Evolutionary conservation across 2,329 filamentous ascomycete species (phyloP), one percentile per base, ranked within the genome.

Genomic region (Sporothrix dimorphospora): DNA sequence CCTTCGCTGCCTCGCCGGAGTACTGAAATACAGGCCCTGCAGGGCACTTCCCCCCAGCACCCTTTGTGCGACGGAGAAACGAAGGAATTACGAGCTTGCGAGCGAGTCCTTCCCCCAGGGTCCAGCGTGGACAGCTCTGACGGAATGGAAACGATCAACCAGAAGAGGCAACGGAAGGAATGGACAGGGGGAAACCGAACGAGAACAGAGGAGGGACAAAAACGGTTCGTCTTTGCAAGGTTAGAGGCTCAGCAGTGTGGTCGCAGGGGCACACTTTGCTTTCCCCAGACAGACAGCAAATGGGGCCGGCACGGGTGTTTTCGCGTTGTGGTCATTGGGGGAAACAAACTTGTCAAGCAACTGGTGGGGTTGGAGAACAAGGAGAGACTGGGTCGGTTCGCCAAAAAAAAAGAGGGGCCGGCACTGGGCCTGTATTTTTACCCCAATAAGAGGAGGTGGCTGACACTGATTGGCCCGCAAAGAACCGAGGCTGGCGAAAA

Each of bases 401-500:
- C 19, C 11, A 57, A 34, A 57, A 57, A 34, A 57, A 57, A 57
- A 57, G 53, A 57, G 53, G 53, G 53, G 53, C 53, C 53, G 53
- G 53, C 53, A 57, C 34, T 34, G 53, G 53, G 16, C 53, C 27
- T 57, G 53, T 34, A 34, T 34, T 57, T 57, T 57, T 57, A 57
- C 53, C 53, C 27, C 53, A 57, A 57, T 34, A 8, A 34, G 53
- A 45, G 59, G 59, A 45, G 38, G 59, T 27, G 34, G 5, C n/a
- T 27, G 34, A 14, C n/a, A 57, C 34, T 67, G 21, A 71, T 72
- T 73, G 61, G 72, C 69, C 75, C 72, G 68, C 59, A 69, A 70
- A 71, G 72, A 71, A 71, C 75, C 75, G 75, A 76, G 75, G 75
- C 66, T 74, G 70, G 12, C 38, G 47, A 30, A 34, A 19, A 27